Evolutionary conservation across 768 basidiomycete genomes (phyloP).

Genomic region (Mycena epipterygia): DNA sequence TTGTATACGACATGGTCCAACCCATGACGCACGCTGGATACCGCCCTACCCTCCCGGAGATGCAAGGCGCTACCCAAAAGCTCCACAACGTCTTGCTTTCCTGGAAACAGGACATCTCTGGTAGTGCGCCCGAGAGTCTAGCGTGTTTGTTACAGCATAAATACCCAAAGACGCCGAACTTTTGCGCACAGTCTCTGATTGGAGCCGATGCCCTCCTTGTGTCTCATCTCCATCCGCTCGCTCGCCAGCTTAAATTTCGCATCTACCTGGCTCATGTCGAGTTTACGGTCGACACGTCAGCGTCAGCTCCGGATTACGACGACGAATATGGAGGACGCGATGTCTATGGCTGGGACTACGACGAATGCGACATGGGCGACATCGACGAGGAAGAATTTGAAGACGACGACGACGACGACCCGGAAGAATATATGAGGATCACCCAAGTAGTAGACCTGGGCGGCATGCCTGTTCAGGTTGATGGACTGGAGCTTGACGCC

Average conservation of each 20-base stretch:
- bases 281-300: not conserved
- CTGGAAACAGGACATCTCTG: constrained; percentile 26
- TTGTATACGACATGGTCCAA: constrained; percentile 29
- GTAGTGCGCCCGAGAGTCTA: constrained; percentile 13
- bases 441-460: constrained; percentile 16
- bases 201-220: constrained; percentile 33
- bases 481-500: not conserved
- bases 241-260: constrained; percentile 31
- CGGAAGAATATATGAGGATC: not conserved
- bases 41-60: constrained; percentile 30
- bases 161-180: constrained; percentile 6
- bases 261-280: constrained; percentile 28
- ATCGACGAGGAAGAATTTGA: constrained; percentile 13
- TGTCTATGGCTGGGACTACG: not conserved
- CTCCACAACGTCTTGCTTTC: constrained; percentile 28
- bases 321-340: not conserved
- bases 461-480: constrained; percentile 15
- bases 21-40: constrained; percentile 11
- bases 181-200: constrained; percentile 24
- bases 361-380: too few relatives aligned
- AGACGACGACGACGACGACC: constrained; percentile 3
- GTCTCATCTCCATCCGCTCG: constrained; percentile 31
- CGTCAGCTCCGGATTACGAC: not conserved
- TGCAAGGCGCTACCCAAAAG: constrained; percentile 19
- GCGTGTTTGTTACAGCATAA: constrained; percentile 30